Evolutionary conservation across 371 early-diverging fungal genomes (phyloP).

Genomic region (Mucor saturninus): DNA sequence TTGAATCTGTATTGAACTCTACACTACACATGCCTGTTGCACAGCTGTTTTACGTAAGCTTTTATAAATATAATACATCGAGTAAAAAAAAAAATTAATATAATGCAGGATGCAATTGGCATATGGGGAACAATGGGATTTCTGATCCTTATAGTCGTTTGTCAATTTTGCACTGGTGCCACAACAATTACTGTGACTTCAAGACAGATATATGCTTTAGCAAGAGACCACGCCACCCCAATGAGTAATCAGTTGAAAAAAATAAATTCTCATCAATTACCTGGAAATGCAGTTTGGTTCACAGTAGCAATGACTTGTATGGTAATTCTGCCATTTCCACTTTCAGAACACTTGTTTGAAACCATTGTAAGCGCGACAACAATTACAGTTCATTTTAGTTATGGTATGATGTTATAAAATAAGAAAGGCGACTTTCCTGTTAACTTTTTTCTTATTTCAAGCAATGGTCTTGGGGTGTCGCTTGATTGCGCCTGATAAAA

Average conservation of each 20-base stretch:
- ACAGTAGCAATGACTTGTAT: slow-evolving; percentile 38
- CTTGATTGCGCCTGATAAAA: slow-evolving; percentile 18
- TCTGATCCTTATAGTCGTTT: slow-evolving; percentile 53
- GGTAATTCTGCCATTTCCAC: slow-evolving; percentile 48
- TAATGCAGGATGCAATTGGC: slow-evolving; percentile 58
- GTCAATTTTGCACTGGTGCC: slow-evolving; percentile 64
- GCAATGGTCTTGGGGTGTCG: slow-evolving; percentile 44
- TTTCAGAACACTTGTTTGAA: slow-evolving; percentile 49
- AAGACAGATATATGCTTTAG: slow-evolving; percentile 71
- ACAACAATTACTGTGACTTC: slow-evolving; percentile 60
- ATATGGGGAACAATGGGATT: slow-evolving; percentile 43
- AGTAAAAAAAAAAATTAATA: slow-evolving; percentile 4
- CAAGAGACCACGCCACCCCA: slow-evolving; percentile 66
- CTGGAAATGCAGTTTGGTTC: slow-evolving; percentile 52
- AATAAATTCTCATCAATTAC: slow-evolving; percentile 38
- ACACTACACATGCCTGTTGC: slow-evolving; percentile 46
- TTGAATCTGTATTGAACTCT: slow-evolving; percentile 38
- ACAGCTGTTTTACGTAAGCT: slow-evolving; percentile 43
- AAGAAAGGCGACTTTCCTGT: background rate
- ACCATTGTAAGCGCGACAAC: slow-evolving; percentile 73
- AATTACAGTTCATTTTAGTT: slow-evolving; percentile 72
- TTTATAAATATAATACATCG: background rate
- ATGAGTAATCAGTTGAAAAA: slow-evolving; percentile 33
- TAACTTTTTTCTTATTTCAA: slow-evolving; percentile 11
- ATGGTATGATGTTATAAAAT: slow-evolving; percentile 43